Evolutionary conservation across 306 rosid genomes (phyloP).

Genomic region (Fagus crenata): DNA sequence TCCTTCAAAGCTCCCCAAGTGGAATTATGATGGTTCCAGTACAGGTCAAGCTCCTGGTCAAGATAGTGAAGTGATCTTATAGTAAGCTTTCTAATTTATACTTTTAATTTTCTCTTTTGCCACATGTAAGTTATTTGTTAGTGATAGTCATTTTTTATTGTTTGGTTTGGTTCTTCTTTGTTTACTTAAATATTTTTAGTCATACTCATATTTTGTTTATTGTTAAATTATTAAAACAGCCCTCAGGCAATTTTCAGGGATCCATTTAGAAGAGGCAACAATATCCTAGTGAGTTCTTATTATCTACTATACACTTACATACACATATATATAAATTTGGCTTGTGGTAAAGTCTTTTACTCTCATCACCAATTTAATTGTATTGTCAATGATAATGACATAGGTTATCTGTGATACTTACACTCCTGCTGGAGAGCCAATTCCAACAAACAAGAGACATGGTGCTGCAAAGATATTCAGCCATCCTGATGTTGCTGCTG

Average conservation of each 20-base stretch:
- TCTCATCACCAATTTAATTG: neutral
- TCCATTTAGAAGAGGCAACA: slow-evolving; percentile 82
- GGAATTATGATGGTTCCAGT: slow-evolving; percentile 96
- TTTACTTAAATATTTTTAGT: neutral
- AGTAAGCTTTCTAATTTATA: slow-evolving; percentile 41
- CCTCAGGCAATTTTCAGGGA: slow-evolving; percentile 92
- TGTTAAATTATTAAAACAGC: slow-evolving; percentile 35
- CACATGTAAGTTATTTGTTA: neutral
- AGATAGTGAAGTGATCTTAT: slow-evolving; percentile 85
- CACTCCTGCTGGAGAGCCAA: slow-evolving; percentile 65
- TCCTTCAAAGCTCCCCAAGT: slow-evolving; percentile 80
- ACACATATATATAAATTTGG: neutral
- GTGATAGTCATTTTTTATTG: neutral
- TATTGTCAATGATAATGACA: slow-evolving; percentile 8
- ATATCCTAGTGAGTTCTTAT: slow-evolving; percentile 57
- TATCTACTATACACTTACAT: no score
- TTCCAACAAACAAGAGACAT: slow-evolving; percentile 68
- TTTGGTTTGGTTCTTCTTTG: neutral
- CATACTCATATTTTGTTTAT: neutral
- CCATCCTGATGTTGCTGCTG: slow-evolving; percentile 62
- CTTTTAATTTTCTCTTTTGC: neutral
- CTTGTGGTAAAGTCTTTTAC: neutral
- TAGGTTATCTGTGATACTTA: slow-evolving; percentile 75
- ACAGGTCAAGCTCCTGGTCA: slow-evolving; percentile 90
- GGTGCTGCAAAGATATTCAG: slow-evolving; percentile 66